Percentiles rank a stretch among this genome's conserved stretches.
Evolutionary conservation across 75 land plant species (phyloP).

Genomic region (Sequoiadendron giganteum): DNA sequence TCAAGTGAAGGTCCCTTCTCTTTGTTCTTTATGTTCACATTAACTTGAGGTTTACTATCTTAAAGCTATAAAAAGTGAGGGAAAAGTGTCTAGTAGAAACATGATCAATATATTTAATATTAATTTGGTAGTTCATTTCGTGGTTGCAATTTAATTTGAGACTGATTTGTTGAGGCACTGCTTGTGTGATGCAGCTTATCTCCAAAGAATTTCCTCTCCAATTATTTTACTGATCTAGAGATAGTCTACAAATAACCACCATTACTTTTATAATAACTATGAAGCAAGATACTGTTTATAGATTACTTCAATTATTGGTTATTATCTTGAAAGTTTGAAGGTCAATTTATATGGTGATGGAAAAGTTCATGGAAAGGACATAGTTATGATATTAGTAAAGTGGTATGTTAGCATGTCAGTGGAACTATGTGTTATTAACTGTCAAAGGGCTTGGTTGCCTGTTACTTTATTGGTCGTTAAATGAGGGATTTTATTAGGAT

Average conservation of each 20-base stretch:
- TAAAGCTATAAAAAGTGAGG: not conserved
- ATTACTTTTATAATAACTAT: not conserved
- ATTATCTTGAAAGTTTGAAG: not conserved
- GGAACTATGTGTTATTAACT: not conserved
- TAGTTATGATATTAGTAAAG: not conserved
- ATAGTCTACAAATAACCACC: not conserved
- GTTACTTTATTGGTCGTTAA: no score
- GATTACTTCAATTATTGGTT: not conserved
- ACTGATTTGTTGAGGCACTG: not conserved
- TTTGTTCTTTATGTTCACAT: not conserved
- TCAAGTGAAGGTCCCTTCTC: not conserved
- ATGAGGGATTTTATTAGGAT: no score
- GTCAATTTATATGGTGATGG: not conserved
- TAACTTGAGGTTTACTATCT: not conserved
- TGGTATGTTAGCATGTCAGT: not conserved
- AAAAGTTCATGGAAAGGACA: not conserved
- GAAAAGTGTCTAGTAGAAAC: not conserved
- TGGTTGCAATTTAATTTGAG: not conserved
- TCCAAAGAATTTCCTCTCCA: no score
- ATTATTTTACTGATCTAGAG: not conserved
- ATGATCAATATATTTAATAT: not conserved
- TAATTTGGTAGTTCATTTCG: not conserved
- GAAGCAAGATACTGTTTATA: not conserved
- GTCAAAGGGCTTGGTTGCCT: not conserved
- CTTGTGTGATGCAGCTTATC: not conserved